Evolutionary conservation across 768 basidiomycete species (phyloP), one percentile per base, ranked within the genome.

Genomic region (Lactarius pseudohatsudake): DNA sequence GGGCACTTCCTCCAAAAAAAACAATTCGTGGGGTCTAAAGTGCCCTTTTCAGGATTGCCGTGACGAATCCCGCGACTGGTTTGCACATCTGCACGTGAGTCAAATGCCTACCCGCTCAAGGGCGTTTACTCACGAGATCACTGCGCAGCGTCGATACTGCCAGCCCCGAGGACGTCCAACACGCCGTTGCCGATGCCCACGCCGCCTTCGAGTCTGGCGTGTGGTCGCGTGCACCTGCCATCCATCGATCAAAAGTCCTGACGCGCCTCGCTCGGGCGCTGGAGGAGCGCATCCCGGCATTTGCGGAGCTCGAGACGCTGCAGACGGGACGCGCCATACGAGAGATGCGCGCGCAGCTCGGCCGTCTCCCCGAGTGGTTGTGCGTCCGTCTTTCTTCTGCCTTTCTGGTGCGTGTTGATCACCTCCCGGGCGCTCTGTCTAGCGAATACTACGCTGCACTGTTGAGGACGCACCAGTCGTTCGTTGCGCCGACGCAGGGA

Each of bases 331-430:
- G 91, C 62, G 79, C 90, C n/a, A 87, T 92, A 56, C 81, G 90
- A 15, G 92, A 95, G 76, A 93, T 95, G 91, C 84, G 80, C 22
- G 85, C 86, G 0, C 93, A 95, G 76, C 80, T 95, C 4, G 78
- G 82, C 1, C 81, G 93, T 45, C 79, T 94, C 41, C 91, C 92
- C 6, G 91, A 94, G 75, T 95, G 93, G 93, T 80, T 94, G 90
- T 92, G 70, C 75, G 89, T 79, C 56, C 56, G 28, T 43, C 32
- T 30, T 30, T 30, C 30, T 32, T 32, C 45, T 38, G 9, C 55
- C 16, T 6, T 47, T 1, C 59, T 47, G 32, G 56, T 18, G 18
- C 56, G 32, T 20, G 18, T 34, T 4, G 20, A 18, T 57, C 56
- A 10, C 22, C 30, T 22, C 11, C 5, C n/a, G 3, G 22, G 4